Conservation (phyloP, 1,139 yeast genomes). For the Yamadazyma sp. region DNA sequence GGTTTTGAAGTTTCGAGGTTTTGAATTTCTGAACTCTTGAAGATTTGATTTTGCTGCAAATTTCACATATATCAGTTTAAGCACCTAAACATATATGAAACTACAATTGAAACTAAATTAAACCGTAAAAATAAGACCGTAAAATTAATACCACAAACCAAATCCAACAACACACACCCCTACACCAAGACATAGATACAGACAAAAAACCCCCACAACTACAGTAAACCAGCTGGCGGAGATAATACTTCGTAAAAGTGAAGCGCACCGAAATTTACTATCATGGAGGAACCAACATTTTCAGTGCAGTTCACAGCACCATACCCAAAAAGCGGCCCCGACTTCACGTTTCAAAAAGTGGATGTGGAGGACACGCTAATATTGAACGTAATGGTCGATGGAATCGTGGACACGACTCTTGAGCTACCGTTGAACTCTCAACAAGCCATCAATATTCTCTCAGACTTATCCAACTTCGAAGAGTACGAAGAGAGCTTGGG, state of each 20-base stretch:
- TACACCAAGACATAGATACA: too few relatives aligned
- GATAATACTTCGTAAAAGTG: background rate
- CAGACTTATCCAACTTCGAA: constrained; percentile 17
- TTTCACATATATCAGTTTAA: background rate
- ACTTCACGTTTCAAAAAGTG: constrained; percentile 36
- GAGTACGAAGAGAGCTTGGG: constrained; percentile 19
- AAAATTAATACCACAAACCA: background rate
- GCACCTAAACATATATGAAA: background rate
- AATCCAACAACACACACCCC: too few relatives aligned
- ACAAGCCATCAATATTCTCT: constrained; percentile 24
- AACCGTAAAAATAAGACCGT: background rate
- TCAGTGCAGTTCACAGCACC: constrained; percentile 17
- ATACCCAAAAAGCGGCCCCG: constrained; percentile 18
- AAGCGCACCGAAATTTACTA: constrained; percentile 2
- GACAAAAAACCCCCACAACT: too few relatives aligned
- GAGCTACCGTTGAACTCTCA: constrained; percentile 41
- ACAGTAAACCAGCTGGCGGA: too few relatives aligned
- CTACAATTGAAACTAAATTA: too few relatives aligned
- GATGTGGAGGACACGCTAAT: constrained; percentile 35
- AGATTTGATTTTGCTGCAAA: background rate
- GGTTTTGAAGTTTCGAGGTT: too few relatives aligned
- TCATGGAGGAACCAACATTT: constrained; percentile 22
- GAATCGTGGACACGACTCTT: constrained; percentile 43
- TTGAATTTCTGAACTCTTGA: too few relatives aligned
- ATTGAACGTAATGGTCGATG: constrained; percentile 37